phyloP scores from a whole-genome alignment of 345 rosid genomes.

The Eucalyptus erythrocorys region DNA sequence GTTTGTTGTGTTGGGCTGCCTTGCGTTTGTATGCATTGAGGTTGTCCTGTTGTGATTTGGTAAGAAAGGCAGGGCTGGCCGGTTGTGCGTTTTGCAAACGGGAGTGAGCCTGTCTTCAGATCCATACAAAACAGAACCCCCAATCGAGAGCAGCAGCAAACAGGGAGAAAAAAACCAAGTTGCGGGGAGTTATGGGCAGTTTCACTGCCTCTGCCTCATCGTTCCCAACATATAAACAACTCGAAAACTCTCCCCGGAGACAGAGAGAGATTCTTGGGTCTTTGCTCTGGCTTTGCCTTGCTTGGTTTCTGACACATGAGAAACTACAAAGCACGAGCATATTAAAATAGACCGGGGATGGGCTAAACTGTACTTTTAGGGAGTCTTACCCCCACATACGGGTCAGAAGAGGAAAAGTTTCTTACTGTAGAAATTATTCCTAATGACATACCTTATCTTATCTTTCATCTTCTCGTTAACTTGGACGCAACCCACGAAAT shows the following conservation, averaged over 20 bases:
- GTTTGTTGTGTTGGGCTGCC: slow-evolving; percentile 11
- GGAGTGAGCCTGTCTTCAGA: slow-evolving; percentile 19
- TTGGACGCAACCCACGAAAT: neutral
- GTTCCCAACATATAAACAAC: slow-evolving; percentile 13
- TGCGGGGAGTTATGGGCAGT: neutral
- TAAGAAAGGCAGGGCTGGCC: neutral
- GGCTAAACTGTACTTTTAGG: neutral
- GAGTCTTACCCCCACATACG: neutral
- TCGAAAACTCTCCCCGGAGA: neutral
- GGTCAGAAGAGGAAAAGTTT: neutral
- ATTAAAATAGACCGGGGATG: slow-evolving; percentile 13
- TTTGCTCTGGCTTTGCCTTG: slow-evolving; percentile 14
- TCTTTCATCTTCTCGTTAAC: neutral
- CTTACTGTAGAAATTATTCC: neutral
- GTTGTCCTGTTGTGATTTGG: slow-evolving; percentile 36
- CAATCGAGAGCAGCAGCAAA: neutral
- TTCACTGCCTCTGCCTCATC: slow-evolving; percentile 6
- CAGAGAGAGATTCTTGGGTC: slow-evolving; percentile 7
- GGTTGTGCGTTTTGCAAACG: slow-evolving; percentile 12
- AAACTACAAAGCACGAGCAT: slow-evolving; percentile 30
- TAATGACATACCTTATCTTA: neutral
- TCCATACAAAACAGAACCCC: slow-evolving; percentile 32
- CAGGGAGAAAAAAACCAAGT: neutral
- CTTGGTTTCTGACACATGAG: slow-evolving; percentile 10
- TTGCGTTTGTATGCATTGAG: slow-evolving; percentile 30